A percentile compares a stretch with the other conserved stretches of the same genome.
phyloP scores from a whole-genome alignment of 2,329 filamentous ascomycete genomes.

The Cercospora sojina region DNA sequence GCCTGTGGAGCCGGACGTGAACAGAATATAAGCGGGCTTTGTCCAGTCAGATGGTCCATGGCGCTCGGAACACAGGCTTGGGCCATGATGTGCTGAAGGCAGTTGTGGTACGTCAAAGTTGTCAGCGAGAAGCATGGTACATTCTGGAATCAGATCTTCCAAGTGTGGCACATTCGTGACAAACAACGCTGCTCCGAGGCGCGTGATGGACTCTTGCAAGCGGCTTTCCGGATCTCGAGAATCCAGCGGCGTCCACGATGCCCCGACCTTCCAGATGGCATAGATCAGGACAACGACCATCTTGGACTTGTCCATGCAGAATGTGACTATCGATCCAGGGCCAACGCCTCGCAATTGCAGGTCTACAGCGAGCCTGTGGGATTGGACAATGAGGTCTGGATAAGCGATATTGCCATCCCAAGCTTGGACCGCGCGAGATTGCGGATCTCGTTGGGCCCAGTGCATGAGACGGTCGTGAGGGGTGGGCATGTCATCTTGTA shows the following conservation, averaged over 20 bases:
- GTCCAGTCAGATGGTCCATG: background rate
- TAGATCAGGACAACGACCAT: background rate
- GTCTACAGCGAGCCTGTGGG: background rate
- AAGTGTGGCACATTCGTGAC: background rate
- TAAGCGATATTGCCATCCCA: background rate
- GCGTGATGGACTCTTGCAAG: background rate
- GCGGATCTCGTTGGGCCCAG: background rate
- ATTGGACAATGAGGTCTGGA: background rate
- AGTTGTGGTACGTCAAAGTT: background rate
- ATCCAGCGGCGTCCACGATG: background rate
- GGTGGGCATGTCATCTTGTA: background rate
- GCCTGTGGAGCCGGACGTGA: slow-evolving; percentile 16
- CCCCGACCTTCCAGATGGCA: background rate
- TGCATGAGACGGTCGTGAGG: background rate
- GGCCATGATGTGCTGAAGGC: background rate
- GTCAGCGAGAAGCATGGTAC: background rate
- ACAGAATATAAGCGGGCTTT: background rate
- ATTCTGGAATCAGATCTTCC: background rate
- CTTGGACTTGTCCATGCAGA: background rate
- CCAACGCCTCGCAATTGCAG: background rate
- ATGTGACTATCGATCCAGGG: background rate
- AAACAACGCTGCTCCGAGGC: background rate
- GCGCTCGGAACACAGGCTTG: background rate
- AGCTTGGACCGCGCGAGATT: background rate
- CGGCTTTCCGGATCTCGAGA: background rate